phyloP scores from a whole-genome alignment of 805 yeast genomes.

The Blastobotrys peoriensis region DNA sequence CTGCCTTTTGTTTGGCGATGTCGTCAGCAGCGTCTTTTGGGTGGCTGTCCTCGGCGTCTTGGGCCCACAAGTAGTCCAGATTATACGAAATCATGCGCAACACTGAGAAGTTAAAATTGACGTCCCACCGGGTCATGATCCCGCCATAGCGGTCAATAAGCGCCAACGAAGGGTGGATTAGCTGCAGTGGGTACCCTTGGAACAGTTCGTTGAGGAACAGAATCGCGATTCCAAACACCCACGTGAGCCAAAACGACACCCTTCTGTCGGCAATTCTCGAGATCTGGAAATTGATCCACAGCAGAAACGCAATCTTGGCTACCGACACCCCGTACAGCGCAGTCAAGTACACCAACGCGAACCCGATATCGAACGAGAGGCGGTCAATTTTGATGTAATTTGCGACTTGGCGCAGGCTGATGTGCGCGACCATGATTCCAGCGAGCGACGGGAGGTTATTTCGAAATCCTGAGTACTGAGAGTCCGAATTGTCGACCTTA shows the following conservation, averaged over 20 bases:
- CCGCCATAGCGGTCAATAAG: slow-evolving; percentile 66
- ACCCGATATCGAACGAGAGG: slow-evolving; percentile 60
- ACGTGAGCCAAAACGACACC: slow-evolving; percentile 33
- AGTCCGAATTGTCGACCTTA: slow-evolving; percentile 75
- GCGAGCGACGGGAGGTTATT: slow-evolving; percentile 63
- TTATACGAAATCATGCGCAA: slow-evolving; percentile 79
- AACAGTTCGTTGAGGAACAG: slow-evolving; percentile 71
- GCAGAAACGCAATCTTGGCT: slow-evolving; percentile 54
- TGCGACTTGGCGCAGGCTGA: slow-evolving; percentile 38
- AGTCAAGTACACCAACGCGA: slow-evolving; percentile 62
- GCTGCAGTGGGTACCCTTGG: slow-evolving; percentile 48
- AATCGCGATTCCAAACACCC: slow-evolving; percentile 77
- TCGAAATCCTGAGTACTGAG: slow-evolving; percentile 82
- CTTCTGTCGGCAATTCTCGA: slow-evolving; percentile 28
- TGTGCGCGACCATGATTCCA: slow-evolving; percentile 53
- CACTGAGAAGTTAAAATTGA: slow-evolving; percentile 83
- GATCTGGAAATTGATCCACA: slow-evolving; percentile 47
- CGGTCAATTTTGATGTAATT: slow-evolving; percentile 30
- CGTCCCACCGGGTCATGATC: slow-evolving; percentile 89
- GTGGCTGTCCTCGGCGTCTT: slow-evolving; percentile 11
- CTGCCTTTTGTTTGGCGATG: slow-evolving; percentile 11
- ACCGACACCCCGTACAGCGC: slow-evolving; percentile 78
- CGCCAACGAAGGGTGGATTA: slow-evolving; percentile 36
- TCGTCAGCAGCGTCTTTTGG: slow-evolving; percentile 2
- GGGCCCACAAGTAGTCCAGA: slow-evolving; percentile 50